A percentile compares a stretch with the other conserved stretches of the same genome.
phyloP scores from a whole-genome alignment of 768 basidiomycete genomes.

The Tylopilus balloui region DNA sequence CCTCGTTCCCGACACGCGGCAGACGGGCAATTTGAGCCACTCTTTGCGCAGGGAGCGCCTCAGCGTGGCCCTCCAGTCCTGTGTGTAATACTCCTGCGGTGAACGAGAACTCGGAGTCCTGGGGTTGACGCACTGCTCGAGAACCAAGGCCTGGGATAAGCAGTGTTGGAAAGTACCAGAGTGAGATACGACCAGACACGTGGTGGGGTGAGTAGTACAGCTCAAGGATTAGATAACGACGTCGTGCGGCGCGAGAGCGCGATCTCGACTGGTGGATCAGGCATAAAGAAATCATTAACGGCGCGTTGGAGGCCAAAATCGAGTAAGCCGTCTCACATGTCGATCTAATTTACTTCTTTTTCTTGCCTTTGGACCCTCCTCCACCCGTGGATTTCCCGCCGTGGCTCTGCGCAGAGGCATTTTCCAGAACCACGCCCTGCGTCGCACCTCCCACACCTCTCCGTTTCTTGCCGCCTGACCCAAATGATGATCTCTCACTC shows the following conservation, averaged over 20 bases:
- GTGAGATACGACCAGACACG: constrained; percentile 7
- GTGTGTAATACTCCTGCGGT: not conserved
- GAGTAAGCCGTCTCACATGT: constrained; percentile 19
- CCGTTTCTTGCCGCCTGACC: constrained; percentile 47
- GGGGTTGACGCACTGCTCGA: constrained; percentile 1
- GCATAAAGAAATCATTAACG: constrained; percentile 23
- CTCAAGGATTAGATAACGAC: constrained; percentile 32
- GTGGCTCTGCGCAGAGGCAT: constrained; percentile 18
- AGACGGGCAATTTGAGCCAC: constrained; percentile 18
- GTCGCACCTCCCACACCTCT: constrained; percentile 61
- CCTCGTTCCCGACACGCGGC: constrained; percentile 30
- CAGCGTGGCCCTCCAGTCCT: not conserved
- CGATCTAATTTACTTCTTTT: constrained; percentile 52
- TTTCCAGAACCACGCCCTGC: constrained; percentile 50
- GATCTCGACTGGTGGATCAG: constrained; percentile 17
- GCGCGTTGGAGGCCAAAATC: constrained; percentile 14
- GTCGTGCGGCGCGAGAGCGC: constrained; percentile 17
- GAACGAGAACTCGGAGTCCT: not conserved
- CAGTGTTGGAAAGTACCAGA: not conserved
- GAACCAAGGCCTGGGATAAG: not conserved
- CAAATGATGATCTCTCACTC: constrained; percentile 63
- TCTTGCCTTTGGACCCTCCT: constrained; percentile 53
- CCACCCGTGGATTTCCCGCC: constrained; percentile 35
- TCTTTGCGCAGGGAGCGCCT: constrained; percentile 6
- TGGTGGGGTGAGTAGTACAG: constrained; percentile 9